Evolutionary conservation across 2,329 filamentous ascomycete genomes (phyloP), one percentile per base, ranked within the genome.

Genomic region (Stemphylium beticola): DNA sequence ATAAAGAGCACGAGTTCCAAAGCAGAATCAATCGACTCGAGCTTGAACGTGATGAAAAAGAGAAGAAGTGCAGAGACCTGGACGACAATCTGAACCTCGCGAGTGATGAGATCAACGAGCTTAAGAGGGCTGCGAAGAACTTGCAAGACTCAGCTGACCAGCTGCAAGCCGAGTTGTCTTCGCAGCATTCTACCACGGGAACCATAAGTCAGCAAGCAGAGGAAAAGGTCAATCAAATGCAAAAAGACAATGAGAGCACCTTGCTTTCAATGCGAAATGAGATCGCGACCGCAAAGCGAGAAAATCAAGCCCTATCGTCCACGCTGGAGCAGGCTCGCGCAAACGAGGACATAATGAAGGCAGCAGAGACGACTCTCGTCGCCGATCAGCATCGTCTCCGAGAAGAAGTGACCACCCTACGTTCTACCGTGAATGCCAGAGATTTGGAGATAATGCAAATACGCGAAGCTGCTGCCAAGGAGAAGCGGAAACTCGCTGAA

Each of bases 1-100:
- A 68, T 26, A 56, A 57, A 20, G 55, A 69, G 22, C 55, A 45
- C 10, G 22, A n/a, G 8, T 56, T 58, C 9, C 40, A 45, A 8
- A 64, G 56, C 17, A 48, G 65, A 10, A 51, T 68, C 4, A 57
- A 61, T 43, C 51, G 54, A 17, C 39, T 66, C 4, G 58, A 39
- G 2, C 36, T 38, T 8, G 58, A 68, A 24, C 47, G 49, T 11
- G 39, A 61, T 14, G 62, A 61, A 6, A 67, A 56, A 22, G 51
- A 64, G 11, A 49, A 40, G 2, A 22, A 26, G 5, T 24, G 59
- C 10, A 29, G 56, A 12, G 20, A 42, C 17, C 14, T 56, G 18
- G 36, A 18, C 10, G 32, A 46, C 2, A 58, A 65, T 17, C 34
- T 64, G 5, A 38, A 57, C 8, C 50, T 44, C 2, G 49, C 57